Evolutionary conservation across 441 rosid species (phyloP), one percentile per base, ranked within the genome.

Genomic region (Pelargonium citronellum): DNA sequence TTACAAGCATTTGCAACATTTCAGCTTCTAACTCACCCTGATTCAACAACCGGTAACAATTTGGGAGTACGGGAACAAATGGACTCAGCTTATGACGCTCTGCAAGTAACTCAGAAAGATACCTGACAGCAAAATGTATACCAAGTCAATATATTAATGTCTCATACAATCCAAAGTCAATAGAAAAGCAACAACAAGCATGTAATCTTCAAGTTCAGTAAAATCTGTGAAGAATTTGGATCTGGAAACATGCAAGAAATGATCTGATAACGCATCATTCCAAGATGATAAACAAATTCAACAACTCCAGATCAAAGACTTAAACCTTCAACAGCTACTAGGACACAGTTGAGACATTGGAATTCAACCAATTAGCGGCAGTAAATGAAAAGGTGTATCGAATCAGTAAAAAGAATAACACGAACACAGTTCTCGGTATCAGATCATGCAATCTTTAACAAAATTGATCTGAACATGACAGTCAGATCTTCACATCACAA

Each of bases 31-130:
- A 74, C 89, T 83, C 67, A 90, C 99, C 96, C 80, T 95, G 95
- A 78, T 74, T 92, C 75, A 92, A 77, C 81, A 95, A 75, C 17
- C 91, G 85, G 79, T 69, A 81, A 13, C 83, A 79, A 73, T 79
- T 71, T 27, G 95, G 96, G 41, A 95, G 80, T 71, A 95, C 89
- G 5, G 89, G 85, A 79, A 84, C n/a, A 72, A 95, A 90, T 13
- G 96, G 96, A 78, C 61, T 80, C 24, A 92, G 81, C 83, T 95
- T 95, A 72, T 81, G 84, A 70, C 87, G 89, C 87, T 90, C 98
- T 13, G 78, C 95, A 15, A 87, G 77, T 72, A 95, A 80, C 78
- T 89, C 98, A 0, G 86, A 77, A 30, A 92, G 87, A 82, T 92
- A 95, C 79, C 98, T 92, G 88, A 65, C 64, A 73, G 65, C 20